phyloP scores from a whole-genome alignment of 257 asterid species.

The Thymus mandschuricus region DNA sequence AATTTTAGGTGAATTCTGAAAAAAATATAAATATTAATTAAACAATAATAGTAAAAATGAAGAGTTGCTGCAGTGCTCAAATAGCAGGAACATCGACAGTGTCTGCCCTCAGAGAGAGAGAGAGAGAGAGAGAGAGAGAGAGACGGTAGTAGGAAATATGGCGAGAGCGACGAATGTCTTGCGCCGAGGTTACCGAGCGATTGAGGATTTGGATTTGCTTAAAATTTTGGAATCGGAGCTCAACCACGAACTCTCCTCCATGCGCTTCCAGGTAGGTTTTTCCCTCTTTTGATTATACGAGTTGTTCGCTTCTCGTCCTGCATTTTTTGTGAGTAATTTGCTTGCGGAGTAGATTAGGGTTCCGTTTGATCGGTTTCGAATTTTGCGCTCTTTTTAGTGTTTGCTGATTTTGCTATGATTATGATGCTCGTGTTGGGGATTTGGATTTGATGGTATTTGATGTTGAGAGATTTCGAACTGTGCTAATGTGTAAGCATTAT shows the following conservation, averaged over 20 bases:
- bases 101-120: background rate
- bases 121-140: background rate
- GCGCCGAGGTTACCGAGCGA: constrained; percentile 53
- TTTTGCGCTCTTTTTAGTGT: background rate
- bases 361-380: background rate
- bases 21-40: no score
- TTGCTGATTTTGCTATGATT: background rate
- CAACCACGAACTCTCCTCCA: constrained; percentile 60
- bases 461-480: background rate
- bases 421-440: constrained; percentile 5
- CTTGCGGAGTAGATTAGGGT: background rate
- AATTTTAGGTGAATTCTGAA: no score
- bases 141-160: constrained; percentile 33
- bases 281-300: background rate
- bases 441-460: background rate
- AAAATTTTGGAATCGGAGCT: constrained; percentile 75
- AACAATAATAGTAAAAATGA: no score
- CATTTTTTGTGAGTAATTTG: constrained; percentile 19
- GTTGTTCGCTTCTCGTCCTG: background rate
- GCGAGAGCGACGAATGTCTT: constrained; percentile 45
- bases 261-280: constrained; percentile 60
- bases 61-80: no score
- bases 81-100: no score
- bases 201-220: constrained; percentile 62
- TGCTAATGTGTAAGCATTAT: background rate